A percentile compares a stretch with the other conserved stretches of the same genome.
These are phyloP conservation scores for Fonsecaea pedrosoi DNA, from an alignment of 2,329 filamentous ascomycete genomes.

Conservation along the genomic window DNA sequence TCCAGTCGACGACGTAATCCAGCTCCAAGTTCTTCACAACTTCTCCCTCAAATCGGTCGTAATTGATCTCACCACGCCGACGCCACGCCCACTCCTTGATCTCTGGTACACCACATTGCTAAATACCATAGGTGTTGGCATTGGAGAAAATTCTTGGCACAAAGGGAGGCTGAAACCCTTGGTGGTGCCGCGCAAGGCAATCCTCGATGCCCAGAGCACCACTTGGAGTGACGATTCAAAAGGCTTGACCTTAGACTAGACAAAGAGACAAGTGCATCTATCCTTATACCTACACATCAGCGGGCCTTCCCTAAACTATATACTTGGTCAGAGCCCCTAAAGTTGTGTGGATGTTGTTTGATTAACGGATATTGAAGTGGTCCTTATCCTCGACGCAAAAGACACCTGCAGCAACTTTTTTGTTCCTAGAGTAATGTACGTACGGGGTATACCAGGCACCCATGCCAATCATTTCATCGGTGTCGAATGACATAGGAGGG, in stretches of 20 bases:
- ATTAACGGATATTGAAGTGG: conserved; percentile 18
- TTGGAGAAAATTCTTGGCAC: background rate
- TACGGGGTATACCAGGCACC: conserved; percentile 11
- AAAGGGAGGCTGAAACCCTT: background rate
- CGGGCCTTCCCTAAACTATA: background rate
- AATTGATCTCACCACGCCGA: conserved; percentile 3
- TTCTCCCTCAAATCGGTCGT: background rate
- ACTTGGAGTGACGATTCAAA: background rate
- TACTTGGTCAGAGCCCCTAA: background rate
- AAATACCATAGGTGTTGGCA: background rate
- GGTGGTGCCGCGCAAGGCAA: background rate
- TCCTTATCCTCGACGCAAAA: background rate
- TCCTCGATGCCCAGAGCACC: conserved; percentile 3
- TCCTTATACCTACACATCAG: background rate
- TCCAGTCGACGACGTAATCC: background rate
- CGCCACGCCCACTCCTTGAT: background rate
- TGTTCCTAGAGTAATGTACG: background rate
- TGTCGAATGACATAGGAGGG: background rate
- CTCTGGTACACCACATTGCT: background rate
- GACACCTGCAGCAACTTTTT: background rate
- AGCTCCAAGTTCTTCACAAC: background rate
- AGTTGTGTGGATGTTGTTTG: background rate
- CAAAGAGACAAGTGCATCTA: background rate
- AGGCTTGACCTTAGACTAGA: background rate
- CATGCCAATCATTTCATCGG: conserved; percentile 10